Base-by-base conservation (phyloP, 1,139 yeast species). In the Geotrichum klebahnii region DNA sequence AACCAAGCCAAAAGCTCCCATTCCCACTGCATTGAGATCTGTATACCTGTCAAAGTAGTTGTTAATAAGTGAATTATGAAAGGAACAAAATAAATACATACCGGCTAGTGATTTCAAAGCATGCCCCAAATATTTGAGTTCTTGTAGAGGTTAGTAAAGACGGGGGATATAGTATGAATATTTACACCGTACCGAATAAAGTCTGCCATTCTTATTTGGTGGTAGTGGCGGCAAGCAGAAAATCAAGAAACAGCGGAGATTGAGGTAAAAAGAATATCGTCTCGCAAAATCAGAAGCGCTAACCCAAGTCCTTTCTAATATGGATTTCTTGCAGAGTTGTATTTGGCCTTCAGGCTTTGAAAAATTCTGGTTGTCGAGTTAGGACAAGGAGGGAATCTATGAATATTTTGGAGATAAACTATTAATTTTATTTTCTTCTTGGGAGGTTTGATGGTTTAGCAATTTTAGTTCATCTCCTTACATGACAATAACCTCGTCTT, bases 1-100 rank as follows among this genome's bases (percentile, higher is more conserved):
- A 43, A 92, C 99, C 37, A 92, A 78, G 5, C 98, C 98, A 66
- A 92, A 92, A 8, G 98, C 98, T 32, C 98, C 98, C 98, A 92
- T 92, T 1, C 98, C 98, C 46, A 92, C 97, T 2, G 98, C 98
- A 63, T 89, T 92, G 56, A 92, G 76, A 64, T 92, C 96, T 19
- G 88, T 80, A 70, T 92, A 92, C 57, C 96, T 73, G 63, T 80
- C 34, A 28, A 10, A 19, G 23, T 20, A 34, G 20, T n/a, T 14
- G 17, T n/a, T 14, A 14, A 14, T 8, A 32, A 32, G 6, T 9
- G 14, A 14, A 8, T 6, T 10, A n/a, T 31, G 23, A 12, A 8
- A n/a, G n/a, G 10, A 17, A 22, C 17, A 28, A 32, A 16, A 26
- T 10, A 5, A 17, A 17, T 4, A 43, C 61, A 17, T 59, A 62